Evolutionary conservation across 345 rosid genomes (phyloP).

Genomic region (Tarenaya hassleriana): DNA sequence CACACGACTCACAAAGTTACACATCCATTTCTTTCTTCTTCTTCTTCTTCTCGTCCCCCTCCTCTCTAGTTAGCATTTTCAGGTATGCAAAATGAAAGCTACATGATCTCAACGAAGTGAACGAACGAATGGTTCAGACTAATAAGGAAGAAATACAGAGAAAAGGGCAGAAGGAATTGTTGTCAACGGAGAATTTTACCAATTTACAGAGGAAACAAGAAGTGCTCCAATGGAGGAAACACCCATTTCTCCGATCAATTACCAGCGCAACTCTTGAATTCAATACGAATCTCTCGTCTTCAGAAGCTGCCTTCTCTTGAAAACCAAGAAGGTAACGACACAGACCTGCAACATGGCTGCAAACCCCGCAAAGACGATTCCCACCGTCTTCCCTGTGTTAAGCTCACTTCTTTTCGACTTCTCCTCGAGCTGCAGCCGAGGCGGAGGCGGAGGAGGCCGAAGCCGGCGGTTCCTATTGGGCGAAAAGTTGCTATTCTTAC

Average conservation of each 20-base stretch:
- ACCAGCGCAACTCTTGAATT: background rate
- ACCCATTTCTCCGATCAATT: background rate
- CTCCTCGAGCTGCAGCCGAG: background rate
- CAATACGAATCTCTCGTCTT: conserved; percentile 27
- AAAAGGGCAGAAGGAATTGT: too few relatives aligned
- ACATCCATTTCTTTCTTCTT: too few relatives aligned
- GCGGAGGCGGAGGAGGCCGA: background rate
- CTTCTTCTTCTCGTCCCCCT: too few relatives aligned
- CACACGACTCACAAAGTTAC: too few relatives aligned
- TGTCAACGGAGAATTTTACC: background rate
- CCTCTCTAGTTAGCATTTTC: too few relatives aligned
- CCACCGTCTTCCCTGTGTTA: conserved; percentile 69
- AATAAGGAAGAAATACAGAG: too few relatives aligned
- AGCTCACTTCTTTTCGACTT: conserved; percentile 21
- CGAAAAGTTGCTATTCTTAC: background rate
- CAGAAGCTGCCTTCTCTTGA: conserved; percentile 58
- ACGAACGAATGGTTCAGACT: too few relatives aligned
- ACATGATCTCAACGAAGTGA: too few relatives aligned
- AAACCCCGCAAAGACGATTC: conserved; percentile 61
- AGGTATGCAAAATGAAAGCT: too few relatives aligned
- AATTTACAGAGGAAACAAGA: background rate
- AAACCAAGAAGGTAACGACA: conserved; percentile 55
- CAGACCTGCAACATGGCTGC: conserved; percentile 55
- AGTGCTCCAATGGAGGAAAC: background rate
- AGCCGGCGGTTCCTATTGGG: conserved; percentile 14